These are phyloP conservation scores for Globisporangium emineosum DNA, from an alignment of 352 stramenopile genomes.

Conservation along the genomic window DNA sequence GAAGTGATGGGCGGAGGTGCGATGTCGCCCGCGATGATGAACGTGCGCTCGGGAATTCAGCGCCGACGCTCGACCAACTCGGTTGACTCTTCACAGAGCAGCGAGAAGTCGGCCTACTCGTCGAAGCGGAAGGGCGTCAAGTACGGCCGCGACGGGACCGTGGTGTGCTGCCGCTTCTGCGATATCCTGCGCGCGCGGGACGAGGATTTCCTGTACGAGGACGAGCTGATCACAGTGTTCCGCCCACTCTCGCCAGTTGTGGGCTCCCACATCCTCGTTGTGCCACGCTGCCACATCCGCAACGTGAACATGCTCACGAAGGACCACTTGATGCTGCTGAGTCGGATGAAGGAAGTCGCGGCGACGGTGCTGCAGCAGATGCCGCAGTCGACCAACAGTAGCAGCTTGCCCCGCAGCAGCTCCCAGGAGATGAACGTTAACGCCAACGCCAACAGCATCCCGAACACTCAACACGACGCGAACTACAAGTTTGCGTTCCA, in stretches of 20 bases:
- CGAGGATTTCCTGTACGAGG: constrained; percentile 79
- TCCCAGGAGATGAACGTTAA: constrained; percentile 6
- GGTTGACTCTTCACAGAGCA: constrained; percentile 20
- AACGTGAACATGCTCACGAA: constrained; percentile 81
- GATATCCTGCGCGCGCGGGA: constrained; percentile 65
- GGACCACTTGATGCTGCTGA: constrained; percentile 54
- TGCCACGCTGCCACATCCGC: constrained; percentile 79
- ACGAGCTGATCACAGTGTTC: constrained; percentile 76
- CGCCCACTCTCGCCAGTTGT: constrained; percentile 65
- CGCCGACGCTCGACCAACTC: constrained; percentile 17
- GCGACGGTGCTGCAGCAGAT: constrained; percentile 36
- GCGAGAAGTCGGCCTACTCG: constrained; percentile 35
- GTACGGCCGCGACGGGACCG: constrained; percentile 54
- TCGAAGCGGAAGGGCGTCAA: constrained; percentile 70
- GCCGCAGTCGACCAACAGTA: constrained; percentile 2
- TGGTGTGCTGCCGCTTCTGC: constrained; percentile 81
- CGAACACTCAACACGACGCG: constrained; percentile 16
- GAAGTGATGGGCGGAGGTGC: constrained; percentile 31
- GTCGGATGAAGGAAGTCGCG: constrained; percentile 69
- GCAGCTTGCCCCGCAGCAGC: neutral
- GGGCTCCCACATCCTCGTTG: constrained; percentile 75
- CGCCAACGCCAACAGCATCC: constrained; percentile 8
- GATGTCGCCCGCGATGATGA: constrained; percentile 11
- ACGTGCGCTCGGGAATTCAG: constrained; percentile 3
- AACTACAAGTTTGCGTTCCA: constrained; percentile 83